Evolutionary conservation across 768 basidiomycete species (phyloP).

Genomic region (Tylopilus sp.): DNA sequence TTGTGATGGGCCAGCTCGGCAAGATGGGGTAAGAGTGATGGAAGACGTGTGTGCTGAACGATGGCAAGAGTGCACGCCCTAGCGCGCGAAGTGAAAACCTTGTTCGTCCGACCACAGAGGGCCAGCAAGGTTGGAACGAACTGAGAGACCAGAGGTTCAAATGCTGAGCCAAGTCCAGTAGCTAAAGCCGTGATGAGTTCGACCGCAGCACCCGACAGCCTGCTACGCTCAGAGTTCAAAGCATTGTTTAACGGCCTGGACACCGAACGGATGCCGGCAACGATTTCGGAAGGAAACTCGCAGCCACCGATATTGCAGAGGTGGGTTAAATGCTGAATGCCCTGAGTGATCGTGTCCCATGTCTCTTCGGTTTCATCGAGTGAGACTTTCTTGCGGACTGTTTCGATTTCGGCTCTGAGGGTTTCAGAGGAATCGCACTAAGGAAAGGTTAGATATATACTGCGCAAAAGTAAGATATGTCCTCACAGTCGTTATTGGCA

Average conservation of each 20-base stretch:
- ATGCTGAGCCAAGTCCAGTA: slow-evolving; percentile 52
- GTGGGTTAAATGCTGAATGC: slow-evolving; percentile 43
- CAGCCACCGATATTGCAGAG: slow-evolving; percentile 52
- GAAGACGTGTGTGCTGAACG: slow-evolving; percentile 65
- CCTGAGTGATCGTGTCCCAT: slow-evolving; percentile 66
- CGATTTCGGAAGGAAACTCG: slow-evolving; percentile 49
- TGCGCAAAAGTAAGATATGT: accelerated
- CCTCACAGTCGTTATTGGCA: slow-evolving; percentile 31
- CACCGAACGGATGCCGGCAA: slow-evolving; percentile 47
- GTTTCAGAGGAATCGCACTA: slow-evolving; percentile 33
- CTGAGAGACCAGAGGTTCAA: slow-evolving; percentile 63
- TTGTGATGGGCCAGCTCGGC: slow-evolving; percentile 62
- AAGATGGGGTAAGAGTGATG: slow-evolving; percentile 60
- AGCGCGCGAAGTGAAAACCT: slow-evolving; percentile 69
- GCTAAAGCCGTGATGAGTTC: slow-evolving; percentile 59
- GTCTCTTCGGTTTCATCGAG: slow-evolving; percentile 72
- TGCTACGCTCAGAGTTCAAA: slow-evolving; percentile 70
- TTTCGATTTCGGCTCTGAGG: slow-evolving; percentile 40
- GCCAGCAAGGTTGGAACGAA: slow-evolving; percentile 67
- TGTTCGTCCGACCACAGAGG: slow-evolving; percentile 73
- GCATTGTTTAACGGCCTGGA: slow-evolving; percentile 54
- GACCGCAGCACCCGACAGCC: slow-evolving; percentile 63
- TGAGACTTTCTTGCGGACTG: slow-evolving; percentile 39
- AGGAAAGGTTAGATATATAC: background rate
- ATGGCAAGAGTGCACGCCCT: slow-evolving; percentile 55